Evolutionary conservation across 495 filamentous ascomycete species (phyloP).

Genomic region (Penicillium paradoxum): DNA sequence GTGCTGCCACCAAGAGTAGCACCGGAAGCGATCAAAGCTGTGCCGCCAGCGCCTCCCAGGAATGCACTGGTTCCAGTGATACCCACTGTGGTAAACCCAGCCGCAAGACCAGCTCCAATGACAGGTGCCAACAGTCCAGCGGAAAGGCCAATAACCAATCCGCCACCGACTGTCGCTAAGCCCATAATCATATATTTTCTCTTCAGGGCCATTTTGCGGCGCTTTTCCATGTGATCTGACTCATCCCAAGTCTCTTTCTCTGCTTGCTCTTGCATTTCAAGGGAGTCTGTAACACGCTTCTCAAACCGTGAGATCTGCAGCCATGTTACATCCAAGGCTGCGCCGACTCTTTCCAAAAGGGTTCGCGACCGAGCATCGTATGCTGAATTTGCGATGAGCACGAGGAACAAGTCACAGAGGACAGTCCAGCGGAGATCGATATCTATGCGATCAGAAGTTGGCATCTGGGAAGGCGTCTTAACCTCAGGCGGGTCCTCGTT

Average conservation of each 20-base stretch:
- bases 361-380: constrained; percentile 89
- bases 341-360: constrained; percentile 78
- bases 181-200: constrained; percentile 92
- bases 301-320: constrained; percentile 94
- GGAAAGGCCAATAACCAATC: constrained; percentile 91
- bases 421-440: constrained; percentile 98
- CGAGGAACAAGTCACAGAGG: constrained; percentile 92
- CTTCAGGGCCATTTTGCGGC: constrained; percentile 74
- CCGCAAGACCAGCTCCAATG: constrained; percentile 91
- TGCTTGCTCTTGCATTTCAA: constrained; percentile 93
- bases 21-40: constrained; percentile 85
- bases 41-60: constrained; percentile 85
- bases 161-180: constrained; percentile 90
- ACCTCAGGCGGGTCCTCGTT: constrained; percentile 71
- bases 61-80: constrained; percentile 85
- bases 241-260: constrained; percentile 98
- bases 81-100: constrained; percentile 92
- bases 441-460: constrained; percentile 75
- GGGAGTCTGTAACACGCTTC: constrained; percentile 91
- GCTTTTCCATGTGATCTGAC: constrained; percentile 85
- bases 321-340: constrained; percentile 76
- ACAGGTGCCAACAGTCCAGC: constrained; percentile 88
- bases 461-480: constrained; percentile 73
- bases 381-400: constrained; percentile 87
- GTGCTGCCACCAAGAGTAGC: constrained; percentile 82